These are phyloP conservation scores for Epichloe aotearoae DNA, from an alignment of 2,329 filamentous ascomycete genomes.

Conservation along the genomic window DNA sequence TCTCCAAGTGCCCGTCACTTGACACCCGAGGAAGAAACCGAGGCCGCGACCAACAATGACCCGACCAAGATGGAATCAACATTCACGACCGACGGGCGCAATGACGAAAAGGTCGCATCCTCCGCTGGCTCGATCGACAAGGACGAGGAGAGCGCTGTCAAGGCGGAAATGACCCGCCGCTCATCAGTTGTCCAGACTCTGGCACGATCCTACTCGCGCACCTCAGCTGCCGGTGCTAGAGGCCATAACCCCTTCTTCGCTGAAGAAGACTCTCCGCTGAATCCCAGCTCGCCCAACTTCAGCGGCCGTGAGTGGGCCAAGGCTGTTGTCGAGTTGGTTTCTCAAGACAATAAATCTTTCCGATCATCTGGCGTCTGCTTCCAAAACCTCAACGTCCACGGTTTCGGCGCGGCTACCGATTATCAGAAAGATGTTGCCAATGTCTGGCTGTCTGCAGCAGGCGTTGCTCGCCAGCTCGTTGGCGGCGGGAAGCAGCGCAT, in stretches of 20 bases:
- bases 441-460: constrained; percentile 38
- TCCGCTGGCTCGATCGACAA: constrained; percentile 18
- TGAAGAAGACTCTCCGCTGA: constrained; percentile 35
- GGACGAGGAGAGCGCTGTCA: constrained; percentile 9
- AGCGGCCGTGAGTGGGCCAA: constrained; percentile 46
- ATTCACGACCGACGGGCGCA: constrained; percentile 23
- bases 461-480: constrained; percentile 35
- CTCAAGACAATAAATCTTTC: constrained; percentile 39
- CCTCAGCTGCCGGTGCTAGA: constrained; percentile 21
- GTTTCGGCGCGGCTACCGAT: constrained; percentile 53
- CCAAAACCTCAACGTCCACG: constrained; percentile 54
- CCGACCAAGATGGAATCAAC: constrained; percentile 21
- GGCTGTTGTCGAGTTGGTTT: constrained; percentile 39
- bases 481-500: constrained; percentile 41
- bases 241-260: constrained; percentile 36
- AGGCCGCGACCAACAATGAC: constrained; percentile 13
- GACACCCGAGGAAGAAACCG: constrained; percentile 14
- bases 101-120: constrained; percentile 17
- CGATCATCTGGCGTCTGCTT: constrained; percentile 53
- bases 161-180: constrained; percentile 34
- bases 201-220: constrained; percentile 40
- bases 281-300: constrained; percentile 41
- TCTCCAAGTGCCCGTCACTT: constrained; percentile 17
- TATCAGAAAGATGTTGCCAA: constrained; percentile 57
- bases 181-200: constrained; percentile 40